These are phyloP conservation scores for Excoecaria cochinchinensis DNA, from an alignment of 345 rosid genomes.

Conservation along the genomic window DNA sequence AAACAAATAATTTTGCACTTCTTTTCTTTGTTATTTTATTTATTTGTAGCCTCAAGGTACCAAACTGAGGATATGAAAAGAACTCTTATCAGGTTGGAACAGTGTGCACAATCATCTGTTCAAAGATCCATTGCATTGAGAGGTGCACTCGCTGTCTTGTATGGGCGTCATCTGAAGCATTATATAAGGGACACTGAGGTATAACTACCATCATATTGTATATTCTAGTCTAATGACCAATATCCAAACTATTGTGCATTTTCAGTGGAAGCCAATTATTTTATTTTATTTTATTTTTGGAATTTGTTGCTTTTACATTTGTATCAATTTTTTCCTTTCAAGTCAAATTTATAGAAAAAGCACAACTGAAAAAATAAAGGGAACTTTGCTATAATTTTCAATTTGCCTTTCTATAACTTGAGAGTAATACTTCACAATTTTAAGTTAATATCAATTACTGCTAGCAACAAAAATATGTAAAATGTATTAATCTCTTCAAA, in stretches of 20 bases:
- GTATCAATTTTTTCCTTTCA: background rate
- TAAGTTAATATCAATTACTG: too few species aligned
- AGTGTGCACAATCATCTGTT: conserved; percentile 29
- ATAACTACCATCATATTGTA: background rate
- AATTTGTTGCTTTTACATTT: background rate
- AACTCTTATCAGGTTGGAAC: conserved; percentile 31
- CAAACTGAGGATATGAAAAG: conserved; percentile 22
- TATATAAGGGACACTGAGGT: conserved; percentile 28
- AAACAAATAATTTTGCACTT: background rate
- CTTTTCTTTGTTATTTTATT: background rate
- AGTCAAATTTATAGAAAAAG: too few species aligned
- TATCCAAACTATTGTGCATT: background rate
- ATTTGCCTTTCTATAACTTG: too few species aligned
- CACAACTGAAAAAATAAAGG: too few species aligned
- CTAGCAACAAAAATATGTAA: background rate
- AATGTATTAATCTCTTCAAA: background rate
- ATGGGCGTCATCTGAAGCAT: conserved; percentile 30
- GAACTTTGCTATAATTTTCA: too few species aligned
- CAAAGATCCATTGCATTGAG: conserved; percentile 29
- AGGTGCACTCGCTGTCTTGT: conserved; percentile 32
- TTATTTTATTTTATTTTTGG: background rate
- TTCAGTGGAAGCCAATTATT: background rate
- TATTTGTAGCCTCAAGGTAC: conserved; percentile 21
- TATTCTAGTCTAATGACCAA: background rate
- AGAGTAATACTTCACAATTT: too few species aligned